A percentile compares a stretch with the other conserved stretches of the same genome.
Evolutionary conservation across 2,329 filamentous ascomycete genomes (phyloP).

Genomic region (Apiospora marii): DNA sequence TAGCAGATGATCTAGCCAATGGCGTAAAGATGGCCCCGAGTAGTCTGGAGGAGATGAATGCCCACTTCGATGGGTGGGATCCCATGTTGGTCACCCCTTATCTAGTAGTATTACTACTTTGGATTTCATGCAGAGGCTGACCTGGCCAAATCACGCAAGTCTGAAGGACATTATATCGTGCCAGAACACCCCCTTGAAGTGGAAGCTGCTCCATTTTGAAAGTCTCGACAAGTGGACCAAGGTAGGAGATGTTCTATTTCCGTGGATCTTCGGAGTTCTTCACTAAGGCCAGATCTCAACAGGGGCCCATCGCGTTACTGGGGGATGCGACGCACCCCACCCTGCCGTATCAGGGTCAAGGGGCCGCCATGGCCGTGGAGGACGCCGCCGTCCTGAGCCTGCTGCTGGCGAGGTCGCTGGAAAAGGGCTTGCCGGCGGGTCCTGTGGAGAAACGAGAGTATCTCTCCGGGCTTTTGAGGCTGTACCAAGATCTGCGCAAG

Average conservation of each 20-base stretch:
- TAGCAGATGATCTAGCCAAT: slow-evolving; percentile 8
- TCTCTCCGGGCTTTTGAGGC: background rate
- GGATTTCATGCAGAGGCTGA: background rate
- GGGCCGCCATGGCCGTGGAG: slow-evolving; percentile 38
- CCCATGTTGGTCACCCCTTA: slow-evolving; percentile 4
- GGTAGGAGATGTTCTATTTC: background rate
- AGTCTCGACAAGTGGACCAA: slow-evolving; percentile 18
- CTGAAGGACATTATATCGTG: slow-evolving; percentile 22
- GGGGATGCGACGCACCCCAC: slow-evolving; percentile 30
- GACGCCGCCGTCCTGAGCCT: slow-evolving; percentile 36
- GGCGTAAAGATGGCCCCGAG: background rate
- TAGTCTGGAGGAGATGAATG: slow-evolving; percentile 19
- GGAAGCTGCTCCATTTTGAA: slow-evolving; percentile 21
- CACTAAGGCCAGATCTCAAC: background rate
- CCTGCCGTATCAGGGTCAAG: slow-evolving; percentile 38
- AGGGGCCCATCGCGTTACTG: slow-evolving; percentile 5
- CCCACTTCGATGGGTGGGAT: slow-evolving; percentile 21
- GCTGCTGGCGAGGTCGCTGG: slow-evolving; percentile 37
- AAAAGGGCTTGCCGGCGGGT: background rate
- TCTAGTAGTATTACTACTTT: background rate
- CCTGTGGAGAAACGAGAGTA: background rate
- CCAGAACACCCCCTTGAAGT: background rate
- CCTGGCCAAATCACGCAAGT: background rate
- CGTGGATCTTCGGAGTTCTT: background rate
- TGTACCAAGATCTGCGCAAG: slow-evolving; percentile 17